Conservation (phyloP, 805 yeast genomes). For the Candida dendrica region DNA sequence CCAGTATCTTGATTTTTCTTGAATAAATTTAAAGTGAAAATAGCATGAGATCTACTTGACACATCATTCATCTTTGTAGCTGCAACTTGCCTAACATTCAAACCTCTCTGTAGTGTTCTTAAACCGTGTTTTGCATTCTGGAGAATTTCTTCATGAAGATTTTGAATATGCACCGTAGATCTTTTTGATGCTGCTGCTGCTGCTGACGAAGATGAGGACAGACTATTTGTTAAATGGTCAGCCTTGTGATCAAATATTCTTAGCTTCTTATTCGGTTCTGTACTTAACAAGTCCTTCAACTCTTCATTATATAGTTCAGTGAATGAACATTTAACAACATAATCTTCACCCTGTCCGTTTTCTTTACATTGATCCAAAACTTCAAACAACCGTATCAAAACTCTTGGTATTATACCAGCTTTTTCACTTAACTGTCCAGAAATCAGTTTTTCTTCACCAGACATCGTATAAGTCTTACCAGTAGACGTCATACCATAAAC, state of each 20-base stretch:
- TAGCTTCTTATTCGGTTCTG: slow-evolving; percentile 37
- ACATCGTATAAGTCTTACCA: slow-evolving; percentile 78
- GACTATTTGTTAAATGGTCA: background rate
- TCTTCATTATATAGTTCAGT: slow-evolving; percentile 87
- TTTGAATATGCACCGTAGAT: slow-evolving; percentile 46
- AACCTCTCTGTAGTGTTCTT: slow-evolving; percentile 45
- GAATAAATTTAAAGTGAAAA: slow-evolving; percentile 57
- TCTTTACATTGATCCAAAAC: slow-evolving; percentile 29
- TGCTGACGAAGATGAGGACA: background rate
- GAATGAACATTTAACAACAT: slow-evolving; percentile 68
- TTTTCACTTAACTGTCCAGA: slow-evolving; percentile 29
- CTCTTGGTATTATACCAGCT: slow-evolving; percentile 62
- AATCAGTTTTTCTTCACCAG: slow-evolving; percentile 63
- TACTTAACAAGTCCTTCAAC: slow-evolving; percentile 57
- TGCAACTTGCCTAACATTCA: slow-evolving; percentile 56
- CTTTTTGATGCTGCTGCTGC: slow-evolving; percentile 5
- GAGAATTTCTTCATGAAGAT: slow-evolving; percentile 55
- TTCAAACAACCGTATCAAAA: slow-evolving; percentile 48
- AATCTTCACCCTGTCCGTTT: slow-evolving; percentile 33
- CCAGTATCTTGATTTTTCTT: slow-evolving; percentile 35
- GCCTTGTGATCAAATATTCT: slow-evolving; percentile 41
- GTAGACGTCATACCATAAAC: slow-evolving; percentile 94
- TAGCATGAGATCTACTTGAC: slow-evolving; percentile 73
- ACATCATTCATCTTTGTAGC: slow-evolving; percentile 67
- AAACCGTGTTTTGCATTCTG: slow-evolving; percentile 51